Conservation (phyloP, 495 filamentous ascomycete genomes). For the Saxophila tyrrhenica region DNA sequence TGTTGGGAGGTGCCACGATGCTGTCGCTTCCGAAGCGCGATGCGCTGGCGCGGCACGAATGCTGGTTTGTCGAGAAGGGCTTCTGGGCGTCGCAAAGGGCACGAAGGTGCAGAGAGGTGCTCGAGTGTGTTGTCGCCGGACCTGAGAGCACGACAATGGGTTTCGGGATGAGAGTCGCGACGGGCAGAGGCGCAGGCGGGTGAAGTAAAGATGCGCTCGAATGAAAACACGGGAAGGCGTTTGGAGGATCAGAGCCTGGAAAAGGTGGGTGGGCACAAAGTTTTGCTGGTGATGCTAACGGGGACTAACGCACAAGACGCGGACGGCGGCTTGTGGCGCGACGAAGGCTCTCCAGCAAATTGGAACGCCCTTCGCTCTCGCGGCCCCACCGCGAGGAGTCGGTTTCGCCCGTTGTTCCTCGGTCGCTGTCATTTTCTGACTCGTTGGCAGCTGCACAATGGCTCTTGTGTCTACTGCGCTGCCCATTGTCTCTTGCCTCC, state of each 20-base stretch:
- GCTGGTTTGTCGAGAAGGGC: neutral
- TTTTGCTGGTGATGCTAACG: neutral
- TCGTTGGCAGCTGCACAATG: neutral
- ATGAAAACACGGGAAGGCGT: neutral
- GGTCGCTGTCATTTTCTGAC: neutral
- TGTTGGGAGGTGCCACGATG: conserved; percentile 6
- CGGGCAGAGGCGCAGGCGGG: neutral
- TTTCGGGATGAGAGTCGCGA: neutral
- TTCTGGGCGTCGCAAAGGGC: neutral
- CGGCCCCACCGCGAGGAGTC: no score
- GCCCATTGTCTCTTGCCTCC: neutral
- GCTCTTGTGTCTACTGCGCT: neutral
- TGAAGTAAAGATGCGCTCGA: neutral
- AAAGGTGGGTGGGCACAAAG: neutral
- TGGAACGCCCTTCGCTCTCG: no score
- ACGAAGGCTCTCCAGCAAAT: neutral
- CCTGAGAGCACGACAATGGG: neutral
- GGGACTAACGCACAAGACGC: neutral
- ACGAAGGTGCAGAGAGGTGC: neutral
- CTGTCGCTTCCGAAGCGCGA: neutral
- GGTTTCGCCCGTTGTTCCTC: neutral
- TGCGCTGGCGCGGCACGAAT: conserved; percentile 13
- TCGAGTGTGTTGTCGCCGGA: neutral
- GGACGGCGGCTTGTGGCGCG: no score
- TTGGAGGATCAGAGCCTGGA: neutral